phyloP scores from a whole-genome alignment of 352 stramenopile species.

The Phytophthora boehmeriae region DNA sequence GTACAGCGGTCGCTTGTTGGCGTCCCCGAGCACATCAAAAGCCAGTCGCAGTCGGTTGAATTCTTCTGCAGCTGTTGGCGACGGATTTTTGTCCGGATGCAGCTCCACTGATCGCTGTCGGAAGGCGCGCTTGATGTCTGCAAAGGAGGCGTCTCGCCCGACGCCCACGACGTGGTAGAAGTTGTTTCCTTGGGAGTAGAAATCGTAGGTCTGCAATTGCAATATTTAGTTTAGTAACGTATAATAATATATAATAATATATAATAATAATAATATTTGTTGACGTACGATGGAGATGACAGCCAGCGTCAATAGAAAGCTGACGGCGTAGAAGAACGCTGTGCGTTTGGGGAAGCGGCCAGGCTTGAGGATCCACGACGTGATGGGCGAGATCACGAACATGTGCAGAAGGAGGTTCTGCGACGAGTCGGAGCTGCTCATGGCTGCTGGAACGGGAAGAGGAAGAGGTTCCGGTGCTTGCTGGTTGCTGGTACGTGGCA shows the following conservation, averaged over 20 bases:
- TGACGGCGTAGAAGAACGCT: slow-evolving; percentile 94
- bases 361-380: slow-evolving; percentile 95
- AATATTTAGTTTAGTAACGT: not conserved
- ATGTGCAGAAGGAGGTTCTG: slow-evolving; percentile 73
- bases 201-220: slow-evolving; percentile 68
- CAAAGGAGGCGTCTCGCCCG: slow-evolving; percentile 84
- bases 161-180: slow-evolving; percentile 95
- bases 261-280: not conserved
- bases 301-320: slow-evolving; percentile 92
- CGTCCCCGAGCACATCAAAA: slow-evolving; percentile 94
- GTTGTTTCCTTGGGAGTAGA: slow-evolving; percentile 92
- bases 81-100: slow-evolving; percentile 97
- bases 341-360: slow-evolving; percentile 93
- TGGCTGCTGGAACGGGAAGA: slow-evolving; percentile 17
- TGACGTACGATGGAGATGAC: slow-evolving; percentile 90
- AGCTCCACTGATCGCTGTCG: slow-evolving; percentile 94
- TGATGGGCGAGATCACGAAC: slow-evolving; percentile 86
- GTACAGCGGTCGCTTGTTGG: slow-evolving; percentile 94
- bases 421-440: slow-evolving; percentile 65
- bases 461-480: not conserved
- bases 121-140: slow-evolving; percentile 98
- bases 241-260: not conserved
- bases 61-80: slow-evolving; percentile 87
- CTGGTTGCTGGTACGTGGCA: not conserved
- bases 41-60: slow-evolving; percentile 95